Evolutionary conservation across 257 asterid species (phyloP).

Genomic region (Gardenia jasminoides): DNA sequence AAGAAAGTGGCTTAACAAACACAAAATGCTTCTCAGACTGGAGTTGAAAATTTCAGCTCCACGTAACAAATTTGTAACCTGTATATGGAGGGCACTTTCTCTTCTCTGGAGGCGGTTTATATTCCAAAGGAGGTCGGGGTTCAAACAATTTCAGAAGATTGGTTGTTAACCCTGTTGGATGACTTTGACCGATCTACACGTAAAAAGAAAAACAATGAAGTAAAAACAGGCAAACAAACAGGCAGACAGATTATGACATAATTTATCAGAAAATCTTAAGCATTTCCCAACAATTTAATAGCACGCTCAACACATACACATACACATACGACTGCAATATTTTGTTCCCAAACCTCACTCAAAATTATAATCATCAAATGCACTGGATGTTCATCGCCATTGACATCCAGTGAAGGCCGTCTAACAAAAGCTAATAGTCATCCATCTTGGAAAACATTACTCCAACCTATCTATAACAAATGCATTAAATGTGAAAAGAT

Average conservation of each 20-base stretch:
- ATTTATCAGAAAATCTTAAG: background rate
- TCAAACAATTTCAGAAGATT: conserved; percentile 86
- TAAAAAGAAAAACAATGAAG: background rate
- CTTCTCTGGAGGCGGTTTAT: conserved; percentile 90
- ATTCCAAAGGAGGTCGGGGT: conserved; percentile 96
- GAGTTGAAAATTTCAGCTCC: background rate
- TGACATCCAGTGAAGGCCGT: background rate
- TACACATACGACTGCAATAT: background rate
- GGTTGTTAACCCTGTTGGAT: conserved; percentile 90
- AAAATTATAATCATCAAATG: background rate
- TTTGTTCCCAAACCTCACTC: background rate
- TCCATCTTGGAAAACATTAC: background rate
- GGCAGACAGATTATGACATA: conserved; percentile 7
- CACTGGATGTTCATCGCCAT: background rate
- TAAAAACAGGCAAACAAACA: background rate
- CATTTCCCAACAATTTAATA: background rate
- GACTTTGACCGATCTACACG: conserved; percentile 92
- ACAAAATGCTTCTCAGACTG: too few relatives aligned
- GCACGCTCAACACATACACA: background rate
- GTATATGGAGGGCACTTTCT: conserved; percentile 84
- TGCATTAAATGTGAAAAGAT: background rate
- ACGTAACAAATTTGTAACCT: conserved; percentile 43
- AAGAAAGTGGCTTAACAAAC: background rate
- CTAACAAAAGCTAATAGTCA: background rate
- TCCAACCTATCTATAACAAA: background rate